Conservation (phyloP, 2,329 filamentous ascomycete species). For the Colletotrichum higginsianum region DNA sequence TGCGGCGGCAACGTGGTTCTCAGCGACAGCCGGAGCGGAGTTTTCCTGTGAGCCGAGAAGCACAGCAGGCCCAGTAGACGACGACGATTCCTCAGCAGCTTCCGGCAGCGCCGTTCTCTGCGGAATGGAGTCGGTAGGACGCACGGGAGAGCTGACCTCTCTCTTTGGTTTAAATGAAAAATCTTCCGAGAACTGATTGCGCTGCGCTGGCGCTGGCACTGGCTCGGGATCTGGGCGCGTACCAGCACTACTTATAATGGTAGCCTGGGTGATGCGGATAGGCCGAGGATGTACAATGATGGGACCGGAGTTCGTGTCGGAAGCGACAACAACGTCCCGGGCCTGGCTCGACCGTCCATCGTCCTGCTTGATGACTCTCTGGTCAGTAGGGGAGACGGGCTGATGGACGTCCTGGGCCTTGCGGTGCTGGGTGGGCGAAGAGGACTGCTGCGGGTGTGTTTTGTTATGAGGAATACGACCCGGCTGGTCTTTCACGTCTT, state of each 20-base stretch:
- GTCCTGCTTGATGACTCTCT: conserved; percentile 21
- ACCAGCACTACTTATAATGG: conserved; percentile 34
- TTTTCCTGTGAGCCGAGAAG: conserved; percentile 25
- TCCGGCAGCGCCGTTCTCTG: conserved; percentile 32
- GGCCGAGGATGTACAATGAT: conserved; percentile 42
- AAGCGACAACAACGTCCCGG: conserved; percentile 8
- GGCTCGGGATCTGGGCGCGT: conserved; percentile 11
- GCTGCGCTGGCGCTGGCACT: not conserved
- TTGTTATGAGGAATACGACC: conserved; percentile 10
- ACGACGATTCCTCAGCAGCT: conserved; percentile 20
- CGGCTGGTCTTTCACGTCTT: conserved; percentile 29
- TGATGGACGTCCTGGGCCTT: conserved; percentile 15
- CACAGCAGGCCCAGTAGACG: conserved; percentile 21
- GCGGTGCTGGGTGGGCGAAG: conserved; percentile 29
- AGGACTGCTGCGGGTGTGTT: conserved; percentile 21
- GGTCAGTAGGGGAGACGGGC: conserved; percentile 6
- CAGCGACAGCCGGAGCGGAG: conserved; percentile 26
- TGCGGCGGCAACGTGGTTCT: not conserved
- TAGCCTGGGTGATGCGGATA: conserved; percentile 38
- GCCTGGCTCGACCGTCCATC: conserved; percentile 5
- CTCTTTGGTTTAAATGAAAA: conserved; percentile 34
- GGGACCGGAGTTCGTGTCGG: conserved; percentile 17
- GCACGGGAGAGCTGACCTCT: conserved; percentile 38
- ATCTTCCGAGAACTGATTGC: conserved; percentile 10
- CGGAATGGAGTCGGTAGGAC: conserved; percentile 23